Evolutionary conservation across 1,139 yeast genomes (phyloP), one percentile per base, ranked within the genome.

Genomic region (Suhomyces ambrosiae): DNA sequence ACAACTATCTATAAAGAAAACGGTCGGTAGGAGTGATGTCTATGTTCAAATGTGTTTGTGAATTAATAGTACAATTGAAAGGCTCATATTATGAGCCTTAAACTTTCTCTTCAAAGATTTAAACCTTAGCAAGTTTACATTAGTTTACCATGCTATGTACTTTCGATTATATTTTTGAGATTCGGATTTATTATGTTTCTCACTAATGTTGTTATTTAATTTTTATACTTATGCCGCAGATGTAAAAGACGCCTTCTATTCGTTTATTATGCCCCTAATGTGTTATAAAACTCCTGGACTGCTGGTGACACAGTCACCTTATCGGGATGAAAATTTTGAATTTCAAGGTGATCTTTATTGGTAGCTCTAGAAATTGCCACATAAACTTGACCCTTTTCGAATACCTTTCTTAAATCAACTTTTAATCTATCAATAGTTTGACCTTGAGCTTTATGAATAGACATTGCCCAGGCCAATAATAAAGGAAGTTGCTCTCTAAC

Each of bases 291-390:
- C 16, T 70, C 62, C 35, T 73, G 76, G 5, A 90, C 97, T 35
- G 72, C 77, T 2, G 68, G 71, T 36, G 88, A 78, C 1, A 86
- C 88, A 35, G 68, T 65, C 37, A 90, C 86, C 46, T 76, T 79
- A 7, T 62, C 58, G 7, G 80, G 79, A 36, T 76, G 70, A 56
- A 89, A 90, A 45, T 88, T 87, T 32, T 75, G 58, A 24, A 90
- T 81, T 57, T 90, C 94, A 12, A 90, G 67, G 19, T 78, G 72
- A 7, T 84, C 88, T 44, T 79, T 79, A 28, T 82, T 76, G 0
- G 85, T 86, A 2, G 97, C 96, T 63, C 98, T 76, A 25, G 96
- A 86, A 24, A 90, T 68, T 0, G 98, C 97, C 14, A 90, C 97
- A 58, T 92, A 92, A 0, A 96, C 95, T 59, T 92, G 98, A 0